Conservation (phyloP, 2,329 filamentous ascomycete genomes). For the Cladorrhinum sp. region DNA sequence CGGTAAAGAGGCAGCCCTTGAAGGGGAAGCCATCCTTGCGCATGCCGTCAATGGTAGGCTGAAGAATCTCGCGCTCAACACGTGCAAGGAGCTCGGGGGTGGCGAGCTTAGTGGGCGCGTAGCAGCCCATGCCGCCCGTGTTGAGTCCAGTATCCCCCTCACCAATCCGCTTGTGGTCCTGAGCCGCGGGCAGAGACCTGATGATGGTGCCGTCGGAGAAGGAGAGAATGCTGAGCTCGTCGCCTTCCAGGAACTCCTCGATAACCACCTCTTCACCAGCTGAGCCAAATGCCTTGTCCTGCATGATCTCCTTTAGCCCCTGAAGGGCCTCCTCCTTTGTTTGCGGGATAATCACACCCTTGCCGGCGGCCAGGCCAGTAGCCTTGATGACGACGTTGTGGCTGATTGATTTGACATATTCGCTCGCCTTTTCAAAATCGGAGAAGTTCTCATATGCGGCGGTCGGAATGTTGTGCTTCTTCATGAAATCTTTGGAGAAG, state of each 20-base stretch:
- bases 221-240: constrained; percentile 86
- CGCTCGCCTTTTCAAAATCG: constrained; percentile 67
- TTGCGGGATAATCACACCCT: constrained; percentile 87
- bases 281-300: constrained; percentile 77
- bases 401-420: constrained; percentile 68
- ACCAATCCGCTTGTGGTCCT: constrained; percentile 94
- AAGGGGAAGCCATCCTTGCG: constrained; percentile 72
- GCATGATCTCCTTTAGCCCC: constrained; percentile 86
- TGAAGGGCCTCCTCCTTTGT: constrained; percentile 78
- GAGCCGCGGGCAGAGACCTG: constrained; percentile 79
- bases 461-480: constrained; percentile 82
- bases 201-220: constrained; percentile 89
- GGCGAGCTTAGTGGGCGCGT: constrained; percentile 82
- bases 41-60: constrained; percentile 89
- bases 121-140: constrained; percentile 97
- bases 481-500: constrained; percentile 98
- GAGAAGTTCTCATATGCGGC: constrained; percentile 88
- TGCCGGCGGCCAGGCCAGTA: constrained; percentile 85
- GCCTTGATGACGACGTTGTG: constrained; percentile 92
- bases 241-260: constrained; percentile 87
- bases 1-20: constrained; percentile 77
- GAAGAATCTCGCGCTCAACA: constrained; percentile 78
- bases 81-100: constrained; percentile 71
- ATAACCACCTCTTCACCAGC: constrained; percentile 92
- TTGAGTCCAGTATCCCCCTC: constrained; percentile 90